Evolutionary conservation across 805 yeast genomes (phyloP).

Genomic region (Candida koratica): DNA sequence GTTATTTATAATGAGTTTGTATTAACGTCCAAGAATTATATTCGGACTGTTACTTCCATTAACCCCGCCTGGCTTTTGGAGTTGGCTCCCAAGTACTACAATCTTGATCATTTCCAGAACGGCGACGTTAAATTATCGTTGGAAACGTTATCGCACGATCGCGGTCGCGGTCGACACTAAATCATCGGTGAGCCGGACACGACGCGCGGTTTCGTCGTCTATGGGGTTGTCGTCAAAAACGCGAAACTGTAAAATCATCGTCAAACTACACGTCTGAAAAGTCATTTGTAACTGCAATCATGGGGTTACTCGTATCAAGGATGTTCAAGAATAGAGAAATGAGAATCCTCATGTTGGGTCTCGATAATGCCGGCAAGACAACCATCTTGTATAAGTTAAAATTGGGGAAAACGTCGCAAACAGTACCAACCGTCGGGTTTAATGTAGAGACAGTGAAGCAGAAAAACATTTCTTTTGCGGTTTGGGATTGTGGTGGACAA

Average conservation of each 20-base stretch:
- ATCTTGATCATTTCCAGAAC: slow-evolving; percentile 56
- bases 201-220: no score
- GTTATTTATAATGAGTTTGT: slow-evolving; percentile 94
- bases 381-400: slow-evolving; percentile 81
- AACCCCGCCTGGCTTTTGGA: slow-evolving; percentile 92
- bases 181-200: no score
- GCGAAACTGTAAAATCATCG: no score
- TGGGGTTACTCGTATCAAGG: slow-evolving; percentile 21
- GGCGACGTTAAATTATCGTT: slow-evolving; percentile 72
- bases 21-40: slow-evolving; percentile 86
- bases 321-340: slow-evolving; percentile 83
- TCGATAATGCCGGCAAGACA: slow-evolving; percentile 92
- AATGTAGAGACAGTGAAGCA: slow-evolving; percentile 84
- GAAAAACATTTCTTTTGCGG: slow-evolving; percentile 77
- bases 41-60: slow-evolving; percentile 87
- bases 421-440: slow-evolving; percentile 93
- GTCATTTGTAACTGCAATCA: no score
- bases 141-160: slow-evolving; percentile 39
- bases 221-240: no score
- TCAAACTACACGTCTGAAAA: no score
- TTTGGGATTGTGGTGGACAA: slow-evolving; percentile 97
- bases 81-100: slow-evolving; percentile 69
- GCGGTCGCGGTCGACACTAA: no score
- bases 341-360: slow-evolving; percentile 88
- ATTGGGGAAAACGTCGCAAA: slow-evolving; percentile 65